These are phyloP conservation scores for Globisporangium mamillatum DNA, from an alignment of 352 stramenopile species.

Conservation along the genomic window DNA sequence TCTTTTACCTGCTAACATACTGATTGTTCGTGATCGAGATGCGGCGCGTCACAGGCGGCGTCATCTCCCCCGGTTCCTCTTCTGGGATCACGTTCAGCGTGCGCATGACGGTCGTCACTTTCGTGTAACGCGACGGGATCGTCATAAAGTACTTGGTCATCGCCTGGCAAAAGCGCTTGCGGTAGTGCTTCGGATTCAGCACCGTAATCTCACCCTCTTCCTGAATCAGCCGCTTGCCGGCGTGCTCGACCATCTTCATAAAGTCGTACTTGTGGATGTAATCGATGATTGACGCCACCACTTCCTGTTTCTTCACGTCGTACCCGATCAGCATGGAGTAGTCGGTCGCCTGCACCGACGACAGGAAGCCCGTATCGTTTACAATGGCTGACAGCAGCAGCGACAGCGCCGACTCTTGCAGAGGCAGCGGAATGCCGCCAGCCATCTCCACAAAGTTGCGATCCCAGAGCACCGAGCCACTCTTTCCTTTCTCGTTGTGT, in stretches of 20 bases:
- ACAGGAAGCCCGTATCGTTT: conserved; percentile 84
- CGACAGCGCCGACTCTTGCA: conserved; percentile 83
- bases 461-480: conserved; percentile 71
- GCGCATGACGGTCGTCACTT: conserved; percentile 66
- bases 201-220: conserved; percentile 89
- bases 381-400: conserved; percentile 80
- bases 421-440: conserved; percentile 70
- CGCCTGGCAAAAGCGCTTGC: conserved; percentile 76
- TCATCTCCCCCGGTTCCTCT: conserved; percentile 15
- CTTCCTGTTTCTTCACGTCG: conserved; percentile 82
- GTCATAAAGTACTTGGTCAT: conserved; percentile 91
- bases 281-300: conserved; percentile 87
- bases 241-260: conserved; percentile 89
- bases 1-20: conserved; percentile 2
- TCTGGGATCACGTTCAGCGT: conserved; percentile 31
- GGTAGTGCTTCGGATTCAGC: conserved; percentile 85
- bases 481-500: conserved; percentile 22
- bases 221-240: conserved; percentile 85
- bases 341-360: conserved; percentile 80
- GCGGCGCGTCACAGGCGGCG: conserved; percentile 19
- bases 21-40: conserved; percentile 16
- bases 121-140: conserved; percentile 84
- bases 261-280: conserved; percentile 92
- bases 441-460: conserved; percentile 87
- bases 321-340: conserved; percentile 90